Base-by-base conservation (phyloP, 352 stramenopile genomes). In the Phytophthora sp. region DNA sequence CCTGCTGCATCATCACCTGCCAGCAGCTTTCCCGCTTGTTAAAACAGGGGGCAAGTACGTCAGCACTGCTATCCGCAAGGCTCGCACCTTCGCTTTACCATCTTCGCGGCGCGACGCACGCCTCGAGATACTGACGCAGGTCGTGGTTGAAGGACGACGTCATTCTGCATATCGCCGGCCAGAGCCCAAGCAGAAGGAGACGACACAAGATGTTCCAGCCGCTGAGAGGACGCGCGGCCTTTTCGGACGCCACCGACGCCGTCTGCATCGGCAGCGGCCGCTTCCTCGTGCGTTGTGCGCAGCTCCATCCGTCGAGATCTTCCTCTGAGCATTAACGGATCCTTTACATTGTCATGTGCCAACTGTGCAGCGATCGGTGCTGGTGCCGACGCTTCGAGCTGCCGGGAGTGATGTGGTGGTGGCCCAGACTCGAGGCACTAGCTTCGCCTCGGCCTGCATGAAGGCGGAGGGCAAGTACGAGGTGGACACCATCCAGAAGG, bases 251-350 rank as follows among this genome's bases (percentile, higher is more conserved):
- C 15, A 65, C 51, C 3, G 52, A 42, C 49, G 43, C 55, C 78
- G 23, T 94, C 18, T 89, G 79, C 75, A 82, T 94, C 37, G 85
- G 85, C 52, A 82, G 70, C 41, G 85, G 85, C 11, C 78, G 85
- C 60, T 94, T 94, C 61, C 45, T 92, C 61, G 82, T 91, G 54
- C 61, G 48, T 64, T n/a, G n/a, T n/a, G n/a, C n/a, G n/a, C n/a
- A n/a, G n/a, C 42, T 13, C 53, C 42, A 35, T 9, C 30, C 15
- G 10, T 35, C 3, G 3, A 12, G 8, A 17, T 7, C 21, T 24
- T 20, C 32, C 7, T 26, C 35, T 23, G 10, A 12, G 34, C 17
- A 23, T 17, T 23, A 39, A 39, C 2, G 17, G 31, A 17, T 54
- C 17, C n/a, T 6, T 39, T 17, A 24, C 26, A 13, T 17, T 41